A percentile compares a stretch with the other conserved stretches of the same genome.
Conservation (phyloP, 2,329 filamentous ascomycete genomes). For the Fusarium denticulatum region DNA sequence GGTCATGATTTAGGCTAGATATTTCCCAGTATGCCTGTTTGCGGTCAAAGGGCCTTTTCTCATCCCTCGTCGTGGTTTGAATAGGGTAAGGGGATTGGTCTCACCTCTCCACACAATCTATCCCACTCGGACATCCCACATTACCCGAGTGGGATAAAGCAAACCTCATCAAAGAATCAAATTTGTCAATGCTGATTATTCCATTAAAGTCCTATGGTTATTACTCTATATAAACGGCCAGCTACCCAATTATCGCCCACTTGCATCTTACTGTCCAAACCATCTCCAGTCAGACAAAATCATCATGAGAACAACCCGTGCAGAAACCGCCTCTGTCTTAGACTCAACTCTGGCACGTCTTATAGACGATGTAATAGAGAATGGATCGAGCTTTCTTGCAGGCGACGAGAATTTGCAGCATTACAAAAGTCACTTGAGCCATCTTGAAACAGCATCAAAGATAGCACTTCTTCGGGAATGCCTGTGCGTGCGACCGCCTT, state of each 20-base stretch:
- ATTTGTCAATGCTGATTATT: neutral
- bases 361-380: slow-evolving; percentile 9
- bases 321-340: neutral
- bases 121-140: slow-evolving; percentile 19
- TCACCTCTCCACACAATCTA: neutral
- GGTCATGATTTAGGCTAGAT: accelerated
- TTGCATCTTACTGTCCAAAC: neutral
- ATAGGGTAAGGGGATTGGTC: accelerated
- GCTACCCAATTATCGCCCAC: no score
- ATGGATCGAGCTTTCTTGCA: neutral
- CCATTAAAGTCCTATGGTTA: no score
- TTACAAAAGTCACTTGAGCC: slow-evolving; percentile 16
- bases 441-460: slow-evolving; percentile 30
- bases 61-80: neutral
- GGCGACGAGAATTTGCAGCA: neutral
- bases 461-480: slow-evolving; percentile 18
- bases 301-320: neutral
- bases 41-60: neutral
- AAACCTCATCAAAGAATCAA: neutral
- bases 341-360: slow-evolving; percentile 11
- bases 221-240: no score
- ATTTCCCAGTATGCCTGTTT: no score
- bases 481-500: slow-evolving; percentile 25
- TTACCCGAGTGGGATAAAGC: slow-evolving; percentile 13
- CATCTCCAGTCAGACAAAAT: accelerated